These are phyloP conservation scores for Cenchrus fungigraminus DNA, from an alignment of 176 grass and related monocot species.

Conservation along the genomic window DNA sequence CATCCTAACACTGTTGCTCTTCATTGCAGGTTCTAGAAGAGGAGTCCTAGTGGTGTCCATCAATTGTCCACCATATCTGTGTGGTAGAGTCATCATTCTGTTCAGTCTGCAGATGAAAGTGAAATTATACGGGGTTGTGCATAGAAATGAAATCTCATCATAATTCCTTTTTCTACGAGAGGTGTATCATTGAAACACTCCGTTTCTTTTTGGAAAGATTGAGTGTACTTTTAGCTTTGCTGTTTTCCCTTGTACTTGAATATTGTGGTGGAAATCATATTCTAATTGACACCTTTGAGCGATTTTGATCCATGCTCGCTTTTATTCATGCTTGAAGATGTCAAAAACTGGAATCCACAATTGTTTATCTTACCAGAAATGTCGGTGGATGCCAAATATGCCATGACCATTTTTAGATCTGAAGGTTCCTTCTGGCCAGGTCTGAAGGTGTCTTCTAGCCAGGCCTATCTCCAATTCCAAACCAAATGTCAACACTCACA, in stretches of 20 bases:
- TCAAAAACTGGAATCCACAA: background rate
- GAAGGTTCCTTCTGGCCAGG: background rate
- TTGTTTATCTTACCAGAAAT: background rate
- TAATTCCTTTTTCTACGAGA: background rate
- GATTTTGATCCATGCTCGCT: background rate
- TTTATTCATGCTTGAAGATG: background rate
- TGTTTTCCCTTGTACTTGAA: background rate
- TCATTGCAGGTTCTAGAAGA: slow-evolving; percentile 34
- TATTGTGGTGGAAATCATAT: background rate
- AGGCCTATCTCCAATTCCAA: slow-evolving; percentile 19
- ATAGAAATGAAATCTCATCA: slow-evolving; percentile 16
- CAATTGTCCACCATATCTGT: slow-evolving; percentile 14
- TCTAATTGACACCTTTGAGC: background rate
- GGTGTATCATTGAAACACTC: background rate
- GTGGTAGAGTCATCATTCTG: slow-evolving; percentile 6
- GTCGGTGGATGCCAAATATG: background rate
- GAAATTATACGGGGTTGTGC: slow-evolving; percentile 9
- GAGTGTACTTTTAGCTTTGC: slow-evolving; percentile 13
- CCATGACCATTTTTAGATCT: background rate
- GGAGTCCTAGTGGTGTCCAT: background rate
- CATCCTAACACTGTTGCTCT: background rate
- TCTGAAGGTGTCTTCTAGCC: slow-evolving; percentile 7
- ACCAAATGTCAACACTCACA: background rate
- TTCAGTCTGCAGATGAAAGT: background rate
- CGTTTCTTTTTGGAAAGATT: background rate